Percentiles rank a stretch among this genome's conserved stretches.
These are phyloP conservation scores for Pterocarpus macrocarpus DNA, from an alignment of 306 rosid species.

Conservation along the genomic window DNA sequence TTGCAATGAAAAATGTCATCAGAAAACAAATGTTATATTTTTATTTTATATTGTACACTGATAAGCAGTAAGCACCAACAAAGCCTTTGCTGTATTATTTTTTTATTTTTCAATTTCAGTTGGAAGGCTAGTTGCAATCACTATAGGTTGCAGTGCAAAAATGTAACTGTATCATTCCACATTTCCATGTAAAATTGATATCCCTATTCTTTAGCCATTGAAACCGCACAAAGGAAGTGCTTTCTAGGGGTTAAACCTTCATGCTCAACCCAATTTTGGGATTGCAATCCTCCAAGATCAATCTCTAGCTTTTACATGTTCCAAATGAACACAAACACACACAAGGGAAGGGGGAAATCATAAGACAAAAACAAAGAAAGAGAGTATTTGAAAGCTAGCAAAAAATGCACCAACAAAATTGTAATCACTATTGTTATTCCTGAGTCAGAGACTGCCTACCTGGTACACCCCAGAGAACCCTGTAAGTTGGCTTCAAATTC, in stretches of 20 bases:
- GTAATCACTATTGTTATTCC: constrained; percentile 23
- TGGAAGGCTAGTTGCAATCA: background rate
- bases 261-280: constrained; percentile 10
- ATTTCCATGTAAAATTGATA: background rate
- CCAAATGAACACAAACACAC: constrained; percentile 11
- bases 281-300: constrained; percentile 23
- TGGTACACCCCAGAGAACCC: constrained; percentile 96
- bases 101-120: background rate
- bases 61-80: background rate
- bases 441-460: constrained; percentile 58
- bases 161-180: background rate
- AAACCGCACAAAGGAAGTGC: constrained; percentile 12
- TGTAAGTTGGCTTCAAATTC: constrained; percentile 94
- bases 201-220: background rate
- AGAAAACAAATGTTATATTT: constrained; percentile 20
- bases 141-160: background rate
- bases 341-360: constrained; percentile 19
- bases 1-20: background rate
- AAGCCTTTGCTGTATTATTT: background rate
- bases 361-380: constrained; percentile 14
- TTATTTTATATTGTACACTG: background rate
- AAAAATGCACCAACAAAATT: constrained; percentile 17
- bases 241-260: constrained; percentile 23
- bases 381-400: constrained; percentile 2
- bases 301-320: constrained; percentile 22